Evolutionary conservation across 1,284 basidiomycete genomes (phyloP).

Genomic region (Malassezia obtusa): DNA sequence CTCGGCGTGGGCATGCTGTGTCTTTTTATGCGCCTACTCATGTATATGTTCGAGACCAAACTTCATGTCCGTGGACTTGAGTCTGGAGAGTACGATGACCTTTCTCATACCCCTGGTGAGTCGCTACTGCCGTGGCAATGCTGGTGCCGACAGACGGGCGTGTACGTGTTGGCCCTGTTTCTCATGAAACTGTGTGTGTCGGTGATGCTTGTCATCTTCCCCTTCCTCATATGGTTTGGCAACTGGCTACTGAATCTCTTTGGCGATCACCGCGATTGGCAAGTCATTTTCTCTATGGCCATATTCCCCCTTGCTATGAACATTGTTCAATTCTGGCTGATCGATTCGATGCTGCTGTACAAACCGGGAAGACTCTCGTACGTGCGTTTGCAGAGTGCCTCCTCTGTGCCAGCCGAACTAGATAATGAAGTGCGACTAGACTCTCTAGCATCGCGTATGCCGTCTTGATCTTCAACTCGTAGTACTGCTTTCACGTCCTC

Average conservation of each 20-base stretch:
- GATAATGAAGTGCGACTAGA: too few species aligned
- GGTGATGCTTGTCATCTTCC: constrained; percentile 57
- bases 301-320: constrained; percentile 86
- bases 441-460: too few species aligned
- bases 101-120: neutral
- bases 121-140: constrained; percentile 45
- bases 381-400: too few species aligned
- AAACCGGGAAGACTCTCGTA: too few species aligned
- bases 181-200: constrained; percentile 80
- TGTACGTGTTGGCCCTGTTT: constrained; percentile 68
- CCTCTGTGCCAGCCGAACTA: too few species aligned
- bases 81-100: constrained; percentile 72
- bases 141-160: constrained; percentile 73
- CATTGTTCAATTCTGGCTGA: constrained; percentile 43
- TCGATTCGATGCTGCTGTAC: constrained; percentile 41
- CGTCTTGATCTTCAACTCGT: too few species aligned
- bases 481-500: too few species aligned
- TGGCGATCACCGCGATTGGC: constrained; percentile 51
- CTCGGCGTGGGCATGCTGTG: constrained; percentile 83
- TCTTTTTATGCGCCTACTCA: constrained; percentile 62
- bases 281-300: constrained; percentile 62
- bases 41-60: constrained; percentile 60
- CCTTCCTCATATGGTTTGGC: constrained; percentile 63
- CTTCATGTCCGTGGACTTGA: constrained; percentile 66
- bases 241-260: constrained; percentile 77